Evolutionary conservation across 148 eudicot genomes (phyloP).

Genomic region (Silene conica): DNA sequence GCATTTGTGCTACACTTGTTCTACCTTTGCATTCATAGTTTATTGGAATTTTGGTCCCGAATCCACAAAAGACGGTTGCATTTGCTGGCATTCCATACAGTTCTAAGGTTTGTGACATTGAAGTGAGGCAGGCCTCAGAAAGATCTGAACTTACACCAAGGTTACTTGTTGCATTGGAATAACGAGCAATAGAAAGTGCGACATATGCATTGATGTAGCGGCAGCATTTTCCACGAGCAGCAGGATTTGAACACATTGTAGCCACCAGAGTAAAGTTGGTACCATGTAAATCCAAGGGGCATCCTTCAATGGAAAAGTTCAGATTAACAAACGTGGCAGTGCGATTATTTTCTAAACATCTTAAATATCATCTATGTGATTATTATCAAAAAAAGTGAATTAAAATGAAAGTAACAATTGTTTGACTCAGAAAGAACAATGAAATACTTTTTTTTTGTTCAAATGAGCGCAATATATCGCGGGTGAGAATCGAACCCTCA

Average conservation of each 20-base stretch:
- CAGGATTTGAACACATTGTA: slow-evolving; percentile 58
- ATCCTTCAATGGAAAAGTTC: slow-evolving; percentile 43
- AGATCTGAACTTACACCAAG: slow-evolving; percentile 64
- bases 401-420: background rate
- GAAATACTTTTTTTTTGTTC: no score
- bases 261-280: slow-evolving; percentile 71
- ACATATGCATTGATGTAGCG: slow-evolving; percentile 79
- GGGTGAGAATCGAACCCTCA: no score
- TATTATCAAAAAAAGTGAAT: background rate
- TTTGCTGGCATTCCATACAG: slow-evolving; percentile 72
- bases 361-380: background rate
- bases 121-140: slow-evolving; percentile 50
- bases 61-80: slow-evolving; percentile 69
- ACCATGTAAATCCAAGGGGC: slow-evolving; percentile 75
- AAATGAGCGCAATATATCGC: no score
- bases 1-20: slow-evolving; percentile 75
- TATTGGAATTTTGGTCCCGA: slow-evolving; percentile 80
- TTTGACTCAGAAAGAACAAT: background rate
- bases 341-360: background rate
- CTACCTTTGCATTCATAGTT: slow-evolving; percentile 80
- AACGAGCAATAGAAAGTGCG: slow-evolving; percentile 71
- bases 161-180: slow-evolving; percentile 62
- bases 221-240: slow-evolving; percentile 74
- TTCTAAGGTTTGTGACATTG: slow-evolving; percentile 61
- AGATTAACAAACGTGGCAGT: background rate